These are phyloP conservation scores for Fusarium sp. DNA, from an alignment of 2,329 filamentous ascomycete species.

Conservation along the genomic window DNA sequence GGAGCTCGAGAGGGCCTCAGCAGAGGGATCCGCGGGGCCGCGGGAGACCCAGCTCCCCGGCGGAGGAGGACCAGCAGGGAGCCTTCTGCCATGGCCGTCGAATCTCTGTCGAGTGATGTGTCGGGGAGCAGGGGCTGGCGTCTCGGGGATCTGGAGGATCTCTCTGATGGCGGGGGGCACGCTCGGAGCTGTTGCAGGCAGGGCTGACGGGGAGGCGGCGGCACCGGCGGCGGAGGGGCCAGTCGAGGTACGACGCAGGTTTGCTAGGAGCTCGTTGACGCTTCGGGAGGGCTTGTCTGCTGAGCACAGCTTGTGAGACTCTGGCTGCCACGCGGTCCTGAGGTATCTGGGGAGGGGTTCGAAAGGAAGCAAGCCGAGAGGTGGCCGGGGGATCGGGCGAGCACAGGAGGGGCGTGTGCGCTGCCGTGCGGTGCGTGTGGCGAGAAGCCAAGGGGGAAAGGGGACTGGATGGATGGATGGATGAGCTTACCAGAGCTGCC, in stretches of 20 bases:
- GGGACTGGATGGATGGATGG: neutral
- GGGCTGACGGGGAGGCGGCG: constrained; percentile 34
- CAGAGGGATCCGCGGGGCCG: constrained; percentile 37
- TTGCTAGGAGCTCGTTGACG: constrained; percentile 72
- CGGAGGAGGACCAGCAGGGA: constrained; percentile 69
- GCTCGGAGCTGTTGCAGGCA: constrained; percentile 58
- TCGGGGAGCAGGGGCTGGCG: constrained; percentile 63
- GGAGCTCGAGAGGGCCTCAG: constrained; percentile 30
- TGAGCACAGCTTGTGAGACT: constrained; percentile 45
- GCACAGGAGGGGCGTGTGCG: constrained; percentile 31
- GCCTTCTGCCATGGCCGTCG: constrained; percentile 61
- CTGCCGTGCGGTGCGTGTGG: constrained; percentile 15
- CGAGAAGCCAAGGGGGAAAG: neutral
- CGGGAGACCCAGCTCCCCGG: constrained; percentile 66
- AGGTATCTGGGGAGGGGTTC: constrained; percentile 31
- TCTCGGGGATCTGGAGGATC: constrained; percentile 70
- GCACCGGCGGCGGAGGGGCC: constrained; percentile 43
- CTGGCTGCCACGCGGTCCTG: constrained; percentile 44
- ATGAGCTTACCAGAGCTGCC: constrained; percentile 44
- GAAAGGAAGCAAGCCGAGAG: constrained; percentile 44
- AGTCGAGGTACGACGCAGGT: constrained; percentile 62
- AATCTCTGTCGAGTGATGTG: constrained; percentile 55
- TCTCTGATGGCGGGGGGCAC: constrained; percentile 70
- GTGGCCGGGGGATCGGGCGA: constrained; percentile 26
- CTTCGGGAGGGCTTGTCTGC: constrained; percentile 52